Evolutionary conservation across 2,329 filamentous ascomycete species (phyloP), one percentile per base, ranked within the genome.

Genomic region (Ophiostoma triangulosporum): DNA sequence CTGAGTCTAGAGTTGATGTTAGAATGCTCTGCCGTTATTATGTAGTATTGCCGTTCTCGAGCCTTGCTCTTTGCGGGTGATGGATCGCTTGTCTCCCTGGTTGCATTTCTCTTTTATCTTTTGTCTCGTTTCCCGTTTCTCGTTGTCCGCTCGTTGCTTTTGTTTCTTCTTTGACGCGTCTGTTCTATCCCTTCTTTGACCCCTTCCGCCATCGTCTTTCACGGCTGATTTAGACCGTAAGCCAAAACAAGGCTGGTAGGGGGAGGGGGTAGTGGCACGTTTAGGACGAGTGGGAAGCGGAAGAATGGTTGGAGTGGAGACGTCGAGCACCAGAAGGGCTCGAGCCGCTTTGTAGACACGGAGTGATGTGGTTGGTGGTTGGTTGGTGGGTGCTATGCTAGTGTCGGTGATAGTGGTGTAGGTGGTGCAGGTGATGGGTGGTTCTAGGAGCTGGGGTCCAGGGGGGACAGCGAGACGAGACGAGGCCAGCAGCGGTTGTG

Each of bases 311-410:
- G 40, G 51, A 54, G 57, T 52, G 51, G 53, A 40, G 54, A 55
- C 33, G 51, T 6, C 14, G 22, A 24, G 48, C 54, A 43, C 51
- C 51, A 53, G 48, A 48, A 49, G 52, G 55, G 52, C 55, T 56
- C 55, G 55, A 56, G 55, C 55, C 55, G 55, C 55, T 52, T 35
- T 52, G 50, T 55, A n/a, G n/a, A n/a, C n/a, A n/a, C n/a, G n/a
- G n/a, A n/a, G n/a, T n/a, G n/a, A n/a, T 11, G 11, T 31, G 29
- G 29, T 11, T 31, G 29, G 29, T 31, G 29, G 29, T 31, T n/a
- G n/a, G n/a, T n/a, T n/a, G n/a, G n/a, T n/a, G n/a, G n/a, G n/a
- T n/a, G n/a, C n/a, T n/a, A n/a, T n/a, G n/a, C n/a, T n/a, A n/a
- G n/a, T n/a, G n/a, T 6, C 29, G 9, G 31, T 4, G 31, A 33